These are phyloP conservation scores for Athelia psychrophila DNA, from an alignment of 1,284 basidiomycete species.

Conservation along the genomic window DNA sequence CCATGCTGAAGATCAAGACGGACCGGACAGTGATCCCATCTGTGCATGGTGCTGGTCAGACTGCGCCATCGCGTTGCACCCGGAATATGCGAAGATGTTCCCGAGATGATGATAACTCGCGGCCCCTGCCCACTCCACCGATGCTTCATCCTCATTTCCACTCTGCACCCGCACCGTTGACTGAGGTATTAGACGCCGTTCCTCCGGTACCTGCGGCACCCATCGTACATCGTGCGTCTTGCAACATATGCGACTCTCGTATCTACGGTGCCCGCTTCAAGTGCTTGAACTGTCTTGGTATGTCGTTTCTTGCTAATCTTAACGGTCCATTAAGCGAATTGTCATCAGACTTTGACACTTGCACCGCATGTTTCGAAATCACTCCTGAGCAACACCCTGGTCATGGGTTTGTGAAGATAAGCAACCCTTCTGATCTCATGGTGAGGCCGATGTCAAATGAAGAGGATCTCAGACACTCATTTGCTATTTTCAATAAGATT, in stretches of 20 bases:
- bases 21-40: background rate
- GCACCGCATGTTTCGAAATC: constrained; percentile 69
- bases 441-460: no score
- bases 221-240: constrained; percentile 57
- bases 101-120: constrained; percentile 19
- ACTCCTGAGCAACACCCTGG: constrained; percentile 70
- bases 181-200: constrained; percentile 1
- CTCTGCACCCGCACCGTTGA: background rate
- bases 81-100: constrained; percentile 35
- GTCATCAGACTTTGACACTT: constrained; percentile 65
- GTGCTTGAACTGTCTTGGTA: constrained; percentile 62
- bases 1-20: constrained; percentile 76
- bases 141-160: background rate
- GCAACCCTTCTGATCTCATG: constrained; percentile 54
- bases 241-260: constrained; percentile 72
- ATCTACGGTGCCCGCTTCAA: constrained; percentile 72
- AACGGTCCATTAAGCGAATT: background rate
- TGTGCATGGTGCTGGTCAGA: background rate
- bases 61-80: constrained; percentile 49
- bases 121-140: background rate
- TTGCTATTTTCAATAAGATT: no score
- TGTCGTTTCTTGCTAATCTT: background rate
- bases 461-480: no score
- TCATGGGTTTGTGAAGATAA: constrained; percentile 75
- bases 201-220: constrained; percentile 11